A percentile compares a stretch with the other conserved stretches of the same genome.
Conservation (phyloP, 345 rosid genomes). For the Anacardium occidentale region DNA sequence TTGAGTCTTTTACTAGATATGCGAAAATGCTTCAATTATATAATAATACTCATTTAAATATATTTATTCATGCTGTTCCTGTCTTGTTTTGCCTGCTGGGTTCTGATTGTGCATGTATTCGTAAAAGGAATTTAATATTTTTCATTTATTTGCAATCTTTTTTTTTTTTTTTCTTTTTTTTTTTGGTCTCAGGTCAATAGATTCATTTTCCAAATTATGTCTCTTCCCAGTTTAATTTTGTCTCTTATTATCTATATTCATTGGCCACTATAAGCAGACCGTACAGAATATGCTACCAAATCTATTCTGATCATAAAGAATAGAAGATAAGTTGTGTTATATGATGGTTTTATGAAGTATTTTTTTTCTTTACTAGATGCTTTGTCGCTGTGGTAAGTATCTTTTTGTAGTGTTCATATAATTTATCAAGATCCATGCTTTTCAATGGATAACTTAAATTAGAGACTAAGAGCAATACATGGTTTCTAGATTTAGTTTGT, state of each 20-base stretch:
- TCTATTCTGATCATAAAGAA: neutral
- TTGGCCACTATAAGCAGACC: neutral
- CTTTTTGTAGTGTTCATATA: constrained; percentile 3
- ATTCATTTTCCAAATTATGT: neutral
- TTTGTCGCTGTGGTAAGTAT: neutral
- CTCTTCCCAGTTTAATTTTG: neutral
- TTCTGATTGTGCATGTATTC: neutral
- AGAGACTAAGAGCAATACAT: neutral
- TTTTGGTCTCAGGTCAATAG: neutral
- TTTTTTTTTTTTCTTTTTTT: neutral
- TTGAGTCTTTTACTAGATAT: neutral
- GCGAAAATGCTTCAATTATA: neutral
- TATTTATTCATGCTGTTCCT: neutral
- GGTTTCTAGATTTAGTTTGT: no score
- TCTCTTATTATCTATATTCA: neutral
- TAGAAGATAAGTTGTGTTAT: neutral
- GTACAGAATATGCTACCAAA: no score
- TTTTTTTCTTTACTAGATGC: neutral
- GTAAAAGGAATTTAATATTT: neutral
- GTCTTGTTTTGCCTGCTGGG: neutral
- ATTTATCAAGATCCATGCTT: neutral
- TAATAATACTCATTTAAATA: no score
- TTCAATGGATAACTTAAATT: neutral
- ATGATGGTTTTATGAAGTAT: neutral
- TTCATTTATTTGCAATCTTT: neutral